These are phyloP conservation scores for Teunomyces pallodes DNA, from an alignment of 805 yeast genomes.

Conservation along the genomic window DNA sequence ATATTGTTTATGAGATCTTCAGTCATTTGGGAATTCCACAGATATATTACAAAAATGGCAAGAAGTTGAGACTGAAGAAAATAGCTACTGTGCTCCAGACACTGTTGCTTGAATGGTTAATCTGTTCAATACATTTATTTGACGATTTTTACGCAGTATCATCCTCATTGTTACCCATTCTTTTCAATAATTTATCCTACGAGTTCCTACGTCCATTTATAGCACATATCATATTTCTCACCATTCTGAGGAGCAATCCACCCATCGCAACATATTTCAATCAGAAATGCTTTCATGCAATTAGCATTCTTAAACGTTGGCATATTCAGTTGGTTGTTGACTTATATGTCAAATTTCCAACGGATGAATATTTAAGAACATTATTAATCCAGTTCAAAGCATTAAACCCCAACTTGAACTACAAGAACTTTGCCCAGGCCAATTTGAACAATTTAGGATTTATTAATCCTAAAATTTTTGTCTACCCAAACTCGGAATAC, in stretches of 20 bases:
- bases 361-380: constrained; percentile 24
- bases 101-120: constrained; percentile 11
- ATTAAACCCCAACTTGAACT: constrained; percentile 18
- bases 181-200: constrained; percentile 10
- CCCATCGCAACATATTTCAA: constrained; percentile 7
- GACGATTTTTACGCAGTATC: constrained; percentile 1
- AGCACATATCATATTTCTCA: constrained; percentile 10
- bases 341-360: constrained; percentile 28
- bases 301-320: constrained; percentile 19
- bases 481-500: constrained; percentile 19
- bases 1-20: constrained; percentile 8
- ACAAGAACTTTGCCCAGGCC: constrained; percentile 15
- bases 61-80: constrained; percentile 4
- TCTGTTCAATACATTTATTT: constrained; percentile 9
- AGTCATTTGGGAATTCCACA: constrained; percentile 12
- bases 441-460: constrained; percentile 19
- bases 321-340: constrained; percentile 29
- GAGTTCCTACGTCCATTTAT: constrained; percentile 13
- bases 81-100: constrained; percentile 4
- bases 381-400: constrained; percentile 21
- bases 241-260: constrained; percentile 1
- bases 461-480: constrained; percentile 21
- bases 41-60: constrained; percentile 6
- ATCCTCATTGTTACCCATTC: constrained; percentile 7
- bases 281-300: neutral